Base-by-base conservation (phyloP, 192 early-diverging fungal species). In the Coemansia sp. region DNA sequence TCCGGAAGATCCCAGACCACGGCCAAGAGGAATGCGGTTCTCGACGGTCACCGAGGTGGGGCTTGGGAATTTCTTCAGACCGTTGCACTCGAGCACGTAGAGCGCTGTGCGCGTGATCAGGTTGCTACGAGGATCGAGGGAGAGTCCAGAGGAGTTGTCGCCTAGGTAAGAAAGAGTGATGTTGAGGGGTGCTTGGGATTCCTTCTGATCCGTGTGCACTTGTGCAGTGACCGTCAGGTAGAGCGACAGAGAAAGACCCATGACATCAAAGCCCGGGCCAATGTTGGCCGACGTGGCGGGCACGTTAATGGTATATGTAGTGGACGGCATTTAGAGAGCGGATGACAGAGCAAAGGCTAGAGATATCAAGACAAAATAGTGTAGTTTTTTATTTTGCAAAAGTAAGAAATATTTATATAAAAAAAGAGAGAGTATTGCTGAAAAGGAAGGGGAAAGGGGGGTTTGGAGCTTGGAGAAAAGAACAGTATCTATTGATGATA, bases 201-300 rank as follows among this genome's bases (percentile, higher is more conserved):
- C 26, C 20, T n/a, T 5, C 17, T 48, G 9, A 2, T 48, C 19
- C 13, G 32, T 14, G 6, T 51, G 41, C 1, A 76, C 46, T 23
- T 70, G 55, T 13, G 84, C 83, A 26, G 80, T 72, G 17, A 99
- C 65, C 1, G 80, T 81, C 30, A 99, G 79, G 68, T 89, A 87
- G 35, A 97, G 76, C n/a, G 88, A 90, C 15, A 96, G 85, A 23
- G 91, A 86, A 4, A 92, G 80, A 19, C 97, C 97, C 30, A 99
- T 81, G 18, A 89, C 87, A 66, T 99, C 97, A 64, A 94, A 99
- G 29, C 97, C 97, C 14, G 95, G 94, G 13, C 97, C 97, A 40
- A 99, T 86, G 70, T 99, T 99, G 46, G 97, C 87, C n/a, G 97
- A 89, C 9, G 95, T 94, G 22, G 87, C 87, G 6, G 97, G 95